Evolutionary conservation across 2,329 filamentous ascomycete genomes (phyloP), one percentile per base, ranked within the genome.

Genomic region (Basipetospora chlamydospora): DNA sequence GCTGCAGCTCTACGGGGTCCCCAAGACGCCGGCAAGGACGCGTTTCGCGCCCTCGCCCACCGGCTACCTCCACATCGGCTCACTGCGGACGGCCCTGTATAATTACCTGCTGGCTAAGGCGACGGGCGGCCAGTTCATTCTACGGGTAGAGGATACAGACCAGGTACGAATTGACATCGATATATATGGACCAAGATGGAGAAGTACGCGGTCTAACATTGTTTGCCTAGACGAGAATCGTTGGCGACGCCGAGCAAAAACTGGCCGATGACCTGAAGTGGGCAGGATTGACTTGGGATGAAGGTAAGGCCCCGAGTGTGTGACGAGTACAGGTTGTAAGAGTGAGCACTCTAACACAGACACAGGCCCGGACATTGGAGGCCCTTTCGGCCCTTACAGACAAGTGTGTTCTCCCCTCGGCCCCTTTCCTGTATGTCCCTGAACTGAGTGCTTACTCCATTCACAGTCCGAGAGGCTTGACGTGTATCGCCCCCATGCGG

Each of bases 41-140:
- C 78, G 90, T 32, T 98, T 98, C 57, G 90, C 92, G 1, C 90
- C 90, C 1, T 96, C 90, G 2, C 90, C 90, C 0, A 98, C 90
- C 0, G 90, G 90, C 2, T 87, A 88, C 49, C 67, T 98, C 17
- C 90, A 98, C 57, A 66, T 98, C 10, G 90, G 90, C 4, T 94
- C 87, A 1, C 58, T 98, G 25, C 70, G 90, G 40, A 98, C 90
- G 0, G 92, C 92, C 0, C 59, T 98, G n/a, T 96, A 86, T 63
- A 96, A 94, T 50, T 95, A 88, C 46, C 63, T 98, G 4, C 67
- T 93, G n/a, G 87, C 90, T 1, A 82, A 78, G 49, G 75, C 80
- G 3, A 94, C 90, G 0, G 78, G 80, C 4, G 90, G 90, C 6
- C 80, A 93, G 53, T 98, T 98, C 49, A 59, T 98, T 9, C 61